Evolutionary conservation across 176 grass and related monocot genomes (phyloP).

Genomic region (Carex scoparia): DNA sequence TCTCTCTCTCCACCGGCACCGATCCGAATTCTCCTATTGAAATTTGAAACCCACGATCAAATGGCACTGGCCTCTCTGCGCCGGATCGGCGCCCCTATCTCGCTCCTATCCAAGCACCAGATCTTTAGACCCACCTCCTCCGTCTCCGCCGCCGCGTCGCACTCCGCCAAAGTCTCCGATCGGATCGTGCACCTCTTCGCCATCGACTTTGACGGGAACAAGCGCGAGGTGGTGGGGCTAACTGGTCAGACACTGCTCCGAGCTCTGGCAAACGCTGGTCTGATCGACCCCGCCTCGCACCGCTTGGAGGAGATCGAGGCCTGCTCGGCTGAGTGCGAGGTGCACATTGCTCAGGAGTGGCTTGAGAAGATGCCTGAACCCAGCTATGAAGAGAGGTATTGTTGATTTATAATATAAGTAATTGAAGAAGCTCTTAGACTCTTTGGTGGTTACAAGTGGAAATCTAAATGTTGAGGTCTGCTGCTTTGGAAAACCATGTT

Average conservation of each 20-base stretch:
- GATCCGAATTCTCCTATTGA: conserved; percentile 27
- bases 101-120: conserved; percentile 34
- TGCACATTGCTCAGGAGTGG: conserved; percentile 98
- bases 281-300: conserved; percentile 89
- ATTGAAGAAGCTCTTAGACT: neutral
- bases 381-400: conserved; percentile 61
- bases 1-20: neutral
- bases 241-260: conserved; percentile 79
- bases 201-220: conserved; percentile 60
- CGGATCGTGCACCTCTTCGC: conserved; percentile 88
- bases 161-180: conserved; percentile 80
- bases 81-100: conserved; percentile 31
- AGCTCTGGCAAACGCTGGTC: conserved; percentile 59
- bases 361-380: conserved; percentile 77
- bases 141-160: conserved; percentile 6
- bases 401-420: neutral
- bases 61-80: conserved; percentile 79
- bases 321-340: conserved; percentile 91
- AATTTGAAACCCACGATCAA: conserved; percentile 28
- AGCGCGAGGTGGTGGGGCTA: conserved; percentile 65
- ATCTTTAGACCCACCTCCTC: conserved; percentile 26
- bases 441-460: neutral
- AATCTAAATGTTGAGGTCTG: neutral
- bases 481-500: neutral
- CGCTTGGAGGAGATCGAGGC: conserved; percentile 94